phyloP scores from a whole-genome alignment of 2,329 filamentous ascomycete genomes.

The Hirsutella minnesotensis region DNA sequence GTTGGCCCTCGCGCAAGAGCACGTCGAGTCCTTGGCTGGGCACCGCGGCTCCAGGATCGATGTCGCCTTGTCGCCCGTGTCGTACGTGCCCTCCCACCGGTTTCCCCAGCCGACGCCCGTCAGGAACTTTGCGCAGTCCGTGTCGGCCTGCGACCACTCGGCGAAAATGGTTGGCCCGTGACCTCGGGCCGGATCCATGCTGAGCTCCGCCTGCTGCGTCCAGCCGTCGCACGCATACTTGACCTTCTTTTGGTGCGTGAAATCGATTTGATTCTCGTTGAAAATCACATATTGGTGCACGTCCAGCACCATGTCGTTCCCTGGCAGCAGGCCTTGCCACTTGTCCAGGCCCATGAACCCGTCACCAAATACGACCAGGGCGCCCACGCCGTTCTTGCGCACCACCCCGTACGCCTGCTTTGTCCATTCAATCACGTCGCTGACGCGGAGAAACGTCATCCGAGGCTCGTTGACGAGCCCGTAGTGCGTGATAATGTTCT shows the following conservation, averaged over 20 bases:
- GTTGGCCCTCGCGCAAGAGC: constrained; percentile 67
- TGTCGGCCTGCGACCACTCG: constrained; percentile 96
- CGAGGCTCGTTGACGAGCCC: constrained; percentile 89
- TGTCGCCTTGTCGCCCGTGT: constrained; percentile 50
- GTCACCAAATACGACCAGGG: constrained; percentile 76
- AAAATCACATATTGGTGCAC: constrained; percentile 99
- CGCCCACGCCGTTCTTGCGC: constrained; percentile 62
- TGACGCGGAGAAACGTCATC: constrained; percentile 60
- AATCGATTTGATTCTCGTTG: constrained; percentile 75
- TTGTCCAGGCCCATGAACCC: constrained; percentile 86
- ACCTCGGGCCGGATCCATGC: constrained; percentile 61
- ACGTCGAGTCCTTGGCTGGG: constrained; percentile 52
- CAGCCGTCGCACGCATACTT: constrained; percentile 80
- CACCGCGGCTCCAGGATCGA: constrained; percentile 62
- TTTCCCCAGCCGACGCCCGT: constrained; percentile 85
- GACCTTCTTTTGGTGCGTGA: constrained; percentile 73
- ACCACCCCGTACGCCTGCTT: constrained; percentile 59
- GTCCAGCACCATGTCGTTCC: constrained; percentile 70
- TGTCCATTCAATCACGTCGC: constrained; percentile 70
- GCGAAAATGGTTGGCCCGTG: constrained; percentile 92
- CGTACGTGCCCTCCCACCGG: constrained; percentile 82
- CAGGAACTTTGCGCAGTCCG: constrained; percentile 77
- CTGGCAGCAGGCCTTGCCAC: constrained; percentile 76
- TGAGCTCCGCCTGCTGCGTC: constrained; percentile 64
- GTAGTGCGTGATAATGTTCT: constrained; percentile 85